Evolutionary conservation across 768 basidiomycete species (phyloP).

Genomic region (Dentipellis sp.): DNA sequence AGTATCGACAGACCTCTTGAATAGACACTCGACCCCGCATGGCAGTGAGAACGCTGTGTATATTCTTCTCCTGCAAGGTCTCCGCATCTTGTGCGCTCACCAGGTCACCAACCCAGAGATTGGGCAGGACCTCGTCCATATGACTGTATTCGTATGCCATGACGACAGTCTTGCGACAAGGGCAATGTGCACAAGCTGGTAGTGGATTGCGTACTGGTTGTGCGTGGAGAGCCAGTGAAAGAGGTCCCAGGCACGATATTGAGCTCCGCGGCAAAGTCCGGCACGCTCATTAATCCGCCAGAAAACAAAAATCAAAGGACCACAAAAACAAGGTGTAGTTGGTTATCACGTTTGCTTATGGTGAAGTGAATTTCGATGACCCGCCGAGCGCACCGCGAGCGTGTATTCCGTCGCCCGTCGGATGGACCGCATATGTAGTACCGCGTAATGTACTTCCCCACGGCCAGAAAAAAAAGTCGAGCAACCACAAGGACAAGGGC

Average conservation of each 20-base stretch:
- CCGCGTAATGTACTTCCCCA: neutral
- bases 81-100: slow-evolving; percentile 56
- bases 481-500: no score
- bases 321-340: neutral
- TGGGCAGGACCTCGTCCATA: slow-evolving; percentile 75
- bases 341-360: neutral
- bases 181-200: neutral
- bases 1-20: slow-evolving; percentile 39
- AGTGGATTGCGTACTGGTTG: neutral
- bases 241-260: neutral
- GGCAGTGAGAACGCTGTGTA: slow-evolving; percentile 64
- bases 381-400: neutral
- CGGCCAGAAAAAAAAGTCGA: no score
- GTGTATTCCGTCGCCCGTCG: neutral
- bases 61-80: slow-evolving; percentile 57
- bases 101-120: slow-evolving; percentile 82
- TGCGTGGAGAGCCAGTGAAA: neutral
- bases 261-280: neutral
- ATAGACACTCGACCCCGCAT: slow-evolving; percentile 64
- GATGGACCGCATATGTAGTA: neutral
- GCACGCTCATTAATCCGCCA: neutral
- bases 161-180: slow-evolving; percentile 5
- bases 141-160: slow-evolving; percentile 3
- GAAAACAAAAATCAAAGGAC: neutral
- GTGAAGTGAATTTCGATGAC: neutral